phyloP scores from a whole-genome alignment of 2,329 filamentous ascomycete species.

The Penicillium sp. region DNA sequence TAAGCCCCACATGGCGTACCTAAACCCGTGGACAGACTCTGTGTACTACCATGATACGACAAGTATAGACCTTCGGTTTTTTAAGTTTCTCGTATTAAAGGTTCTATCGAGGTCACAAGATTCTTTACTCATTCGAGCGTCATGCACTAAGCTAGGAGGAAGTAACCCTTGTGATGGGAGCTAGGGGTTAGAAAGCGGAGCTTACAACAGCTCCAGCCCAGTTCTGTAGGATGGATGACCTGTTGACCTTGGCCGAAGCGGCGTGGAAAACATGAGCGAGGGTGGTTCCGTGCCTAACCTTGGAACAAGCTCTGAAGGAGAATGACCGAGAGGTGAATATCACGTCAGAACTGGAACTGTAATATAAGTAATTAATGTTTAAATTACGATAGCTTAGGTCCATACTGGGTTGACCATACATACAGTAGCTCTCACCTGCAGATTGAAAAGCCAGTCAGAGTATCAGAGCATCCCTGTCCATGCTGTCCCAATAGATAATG shows the following conservation, averaged over 20 bases:
- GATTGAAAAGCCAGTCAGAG: background rate
- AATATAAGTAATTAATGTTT: background rate
- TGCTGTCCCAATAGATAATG: background rate
- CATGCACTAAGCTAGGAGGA: background rate
- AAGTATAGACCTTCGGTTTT: background rate
- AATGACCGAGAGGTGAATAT: background rate
- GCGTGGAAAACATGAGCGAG: background rate
- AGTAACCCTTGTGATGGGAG: background rate
- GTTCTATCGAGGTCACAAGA: background rate
- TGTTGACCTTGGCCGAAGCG: no score
- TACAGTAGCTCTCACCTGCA: no score
- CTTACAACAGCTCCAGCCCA: no score
- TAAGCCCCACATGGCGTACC: background rate
- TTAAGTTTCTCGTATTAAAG: background rate
- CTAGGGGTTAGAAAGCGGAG: background rate
- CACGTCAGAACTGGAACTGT: background rate
- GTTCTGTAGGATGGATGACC: no score
- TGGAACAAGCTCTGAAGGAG: background rate
- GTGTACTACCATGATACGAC: background rate
- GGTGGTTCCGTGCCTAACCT: background rate
- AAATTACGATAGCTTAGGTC: no score
- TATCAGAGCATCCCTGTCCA: background rate
- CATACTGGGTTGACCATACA: no score
- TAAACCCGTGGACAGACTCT: background rate
- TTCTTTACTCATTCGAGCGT: background rate